Conservation (phyloP, 2,329 filamentous ascomycete species). For the Aspergillus pseudoterreus region DNA sequence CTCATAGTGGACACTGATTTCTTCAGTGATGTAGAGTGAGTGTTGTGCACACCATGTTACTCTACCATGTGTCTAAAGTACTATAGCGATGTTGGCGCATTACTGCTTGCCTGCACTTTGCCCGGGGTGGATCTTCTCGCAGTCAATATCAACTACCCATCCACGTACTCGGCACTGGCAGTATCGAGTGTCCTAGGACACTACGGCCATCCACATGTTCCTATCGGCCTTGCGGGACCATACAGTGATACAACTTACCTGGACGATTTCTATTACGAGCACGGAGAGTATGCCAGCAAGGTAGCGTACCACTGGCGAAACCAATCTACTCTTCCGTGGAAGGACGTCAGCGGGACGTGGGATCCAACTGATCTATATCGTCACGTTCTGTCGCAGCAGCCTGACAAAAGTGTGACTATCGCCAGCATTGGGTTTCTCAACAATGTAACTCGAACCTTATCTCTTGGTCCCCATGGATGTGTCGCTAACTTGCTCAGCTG, state of each 20-base stretch:
- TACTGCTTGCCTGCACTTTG: constrained; percentile 1
- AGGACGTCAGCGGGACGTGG: neutral
- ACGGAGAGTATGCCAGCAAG: too few relatives aligned
- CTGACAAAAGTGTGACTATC: constrained; percentile 2
- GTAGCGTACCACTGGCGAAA: too few relatives aligned
- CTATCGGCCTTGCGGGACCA: constrained; percentile 1
- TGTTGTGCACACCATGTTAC: neutral
- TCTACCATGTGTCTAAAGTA: neutral
- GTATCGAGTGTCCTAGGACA: constrained; percentile 5
- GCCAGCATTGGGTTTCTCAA: constrained; percentile 9
- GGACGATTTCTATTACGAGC: neutral
- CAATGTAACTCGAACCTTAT: constrained; percentile 1
- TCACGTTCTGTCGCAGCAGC: neutral
- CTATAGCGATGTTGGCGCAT: constrained; percentile 2
- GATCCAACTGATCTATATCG: constrained; percentile 5
- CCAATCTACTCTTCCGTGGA: too few relatives aligned
- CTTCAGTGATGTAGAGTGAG: constrained; percentile 9
- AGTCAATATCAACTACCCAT: constrained; percentile 9
- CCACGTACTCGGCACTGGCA: constrained; percentile 1
- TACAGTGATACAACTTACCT: constrained; percentile 3
- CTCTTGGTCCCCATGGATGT: neutral
- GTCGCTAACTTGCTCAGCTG: neutral
- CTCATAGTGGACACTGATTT: constrained; percentile 7
- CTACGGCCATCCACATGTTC: neutral
- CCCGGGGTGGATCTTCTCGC: neutral